Evolutionary conservation across 129 eudicot species (phyloP).

Genomic region (Centella asiatica): DNA sequence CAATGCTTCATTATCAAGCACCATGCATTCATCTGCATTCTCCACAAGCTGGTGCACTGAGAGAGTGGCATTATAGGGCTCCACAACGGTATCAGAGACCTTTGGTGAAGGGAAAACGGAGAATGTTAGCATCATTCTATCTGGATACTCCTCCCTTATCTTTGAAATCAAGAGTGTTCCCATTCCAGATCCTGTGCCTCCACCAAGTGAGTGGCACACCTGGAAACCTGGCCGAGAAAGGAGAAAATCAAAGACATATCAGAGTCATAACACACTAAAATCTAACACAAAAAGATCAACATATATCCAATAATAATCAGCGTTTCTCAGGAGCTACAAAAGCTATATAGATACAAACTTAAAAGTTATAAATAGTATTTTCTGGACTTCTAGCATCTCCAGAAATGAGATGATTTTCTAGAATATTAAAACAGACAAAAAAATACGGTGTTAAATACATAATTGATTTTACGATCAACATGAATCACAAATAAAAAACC

Average conservation of each 20-base stretch:
- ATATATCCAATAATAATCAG: background rate
- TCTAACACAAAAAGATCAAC: too few relatives aligned
- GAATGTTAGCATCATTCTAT: slow-evolving; percentile 93
- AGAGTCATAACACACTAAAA: background rate
- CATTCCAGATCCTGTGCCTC: slow-evolving; percentile 99
- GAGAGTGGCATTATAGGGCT: slow-evolving; percentile 88
- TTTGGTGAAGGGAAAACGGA: slow-evolving; percentile 93
- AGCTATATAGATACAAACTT: background rate
- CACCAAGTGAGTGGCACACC: slow-evolving; percentile 96
- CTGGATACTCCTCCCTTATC: slow-evolving; percentile 93
- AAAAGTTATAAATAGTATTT: too few relatives aligned
- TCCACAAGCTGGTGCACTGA: slow-evolving; percentile 92
- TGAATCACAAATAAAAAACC: too few relatives aligned
- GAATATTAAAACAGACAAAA: background rate
- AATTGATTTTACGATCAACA: too few relatives aligned
- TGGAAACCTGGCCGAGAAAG: slow-evolving; percentile 64
- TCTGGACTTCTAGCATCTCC: too few relatives aligned
- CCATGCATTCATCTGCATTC: slow-evolving; percentile 95
- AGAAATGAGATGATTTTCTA: too few relatives aligned
- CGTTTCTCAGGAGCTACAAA: background rate
- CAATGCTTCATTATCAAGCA: slow-evolving; percentile 86
- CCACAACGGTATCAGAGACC: slow-evolving; percentile 91
- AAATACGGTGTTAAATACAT: too few relatives aligned
- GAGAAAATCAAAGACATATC: slow-evolving; percentile 9
- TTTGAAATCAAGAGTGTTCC: slow-evolving; percentile 89